Evolutionary conservation across 2,329 filamentous ascomycete species (phyloP).

Genomic region (Penicillium aurantiogriseum): DNA sequence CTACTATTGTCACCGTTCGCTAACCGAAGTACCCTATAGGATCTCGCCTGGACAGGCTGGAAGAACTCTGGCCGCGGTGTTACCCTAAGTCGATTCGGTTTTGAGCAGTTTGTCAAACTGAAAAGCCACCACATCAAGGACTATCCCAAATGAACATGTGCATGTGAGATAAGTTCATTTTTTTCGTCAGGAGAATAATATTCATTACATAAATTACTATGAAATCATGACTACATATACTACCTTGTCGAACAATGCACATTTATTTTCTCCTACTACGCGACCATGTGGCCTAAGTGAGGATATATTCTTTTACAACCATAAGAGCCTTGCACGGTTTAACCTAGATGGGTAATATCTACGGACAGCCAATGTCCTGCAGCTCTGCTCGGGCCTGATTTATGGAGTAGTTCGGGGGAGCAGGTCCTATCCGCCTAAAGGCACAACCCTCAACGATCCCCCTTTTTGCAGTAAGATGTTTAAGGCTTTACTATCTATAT

Average conservation of each 20-base stretch:
- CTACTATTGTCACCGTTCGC: background rate
- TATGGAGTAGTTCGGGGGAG: background rate
- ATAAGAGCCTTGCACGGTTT: no score
- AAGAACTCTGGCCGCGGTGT: constrained; percentile 94
- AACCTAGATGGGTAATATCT: background rate
- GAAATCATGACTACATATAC: background rate
- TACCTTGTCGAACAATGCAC: background rate
- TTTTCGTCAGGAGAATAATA: background rate
- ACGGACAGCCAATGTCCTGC: background rate
- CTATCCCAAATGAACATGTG: constrained; percentile 53
- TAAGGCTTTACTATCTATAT: background rate
- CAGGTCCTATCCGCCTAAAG: background rate
- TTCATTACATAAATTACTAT: background rate
- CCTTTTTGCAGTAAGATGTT: background rate
- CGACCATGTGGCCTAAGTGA: background rate
- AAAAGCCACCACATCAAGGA: constrained; percentile 96
- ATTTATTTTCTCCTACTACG: background rate
- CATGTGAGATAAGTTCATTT: background rate
- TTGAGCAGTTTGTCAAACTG: constrained; percentile 92
- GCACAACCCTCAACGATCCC: background rate
- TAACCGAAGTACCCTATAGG: constrained; percentile 50
- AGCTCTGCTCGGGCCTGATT: background rate
- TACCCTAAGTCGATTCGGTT: constrained; percentile 84
- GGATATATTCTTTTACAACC: background rate
- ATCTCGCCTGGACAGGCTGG: constrained; percentile 96